A percentile compares a stretch with the other conserved stretches of the same genome.
phyloP scores from a whole-genome alignment of 768 basidiomycete species.

The Boletellus ananiceps region DNA sequence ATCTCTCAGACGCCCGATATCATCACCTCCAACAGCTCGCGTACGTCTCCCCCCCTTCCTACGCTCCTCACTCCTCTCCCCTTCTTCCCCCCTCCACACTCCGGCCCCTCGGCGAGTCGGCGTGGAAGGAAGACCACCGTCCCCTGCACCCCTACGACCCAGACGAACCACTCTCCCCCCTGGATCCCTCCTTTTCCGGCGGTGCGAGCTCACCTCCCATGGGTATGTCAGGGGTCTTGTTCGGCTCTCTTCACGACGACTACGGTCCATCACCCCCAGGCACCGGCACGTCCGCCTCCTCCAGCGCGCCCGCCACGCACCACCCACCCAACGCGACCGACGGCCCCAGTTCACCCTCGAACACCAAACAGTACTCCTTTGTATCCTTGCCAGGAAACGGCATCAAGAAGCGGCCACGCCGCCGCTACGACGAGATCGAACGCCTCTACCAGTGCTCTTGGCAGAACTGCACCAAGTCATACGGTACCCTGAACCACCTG shows the following conservation, averaged over 20 bases:
- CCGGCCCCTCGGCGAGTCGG: constrained; percentile 38
- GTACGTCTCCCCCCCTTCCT: constrained; percentile 32
- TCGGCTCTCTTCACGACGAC: constrained; percentile 43
- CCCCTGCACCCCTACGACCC: constrained; percentile 33
- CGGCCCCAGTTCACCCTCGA: constrained; percentile 33
- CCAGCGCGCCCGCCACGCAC: constrained; percentile 34
- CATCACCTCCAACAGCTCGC: constrained; percentile 42
- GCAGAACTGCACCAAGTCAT: constrained; percentile 74
- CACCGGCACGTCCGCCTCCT: constrained; percentile 57
- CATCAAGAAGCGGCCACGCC: constrained; percentile 78
- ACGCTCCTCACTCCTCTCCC: constrained; percentile 37
- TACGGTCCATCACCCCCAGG: constrained; percentile 62
- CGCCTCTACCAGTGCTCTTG: constrained; percentile 86
- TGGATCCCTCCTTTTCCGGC: constrained; percentile 50
- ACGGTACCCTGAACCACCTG: constrained; percentile 93
- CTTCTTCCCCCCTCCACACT: constrained; percentile 44
- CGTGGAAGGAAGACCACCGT: constrained; percentile 30
- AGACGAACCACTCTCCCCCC: constrained; percentile 52
- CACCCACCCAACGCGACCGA: constrained; percentile 16
- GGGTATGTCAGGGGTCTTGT: constrained; percentile 33
- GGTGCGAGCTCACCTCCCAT: constrained; percentile 33
- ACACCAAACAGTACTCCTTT: constrained; percentile 75
- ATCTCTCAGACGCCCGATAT: constrained; percentile 32
- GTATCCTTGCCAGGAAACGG: constrained; percentile 77
- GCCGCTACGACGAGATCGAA: constrained; percentile 93